Conservation (phyloP, 352 stramenopile species). For the Globisporangium acanthophoron region DNA sequence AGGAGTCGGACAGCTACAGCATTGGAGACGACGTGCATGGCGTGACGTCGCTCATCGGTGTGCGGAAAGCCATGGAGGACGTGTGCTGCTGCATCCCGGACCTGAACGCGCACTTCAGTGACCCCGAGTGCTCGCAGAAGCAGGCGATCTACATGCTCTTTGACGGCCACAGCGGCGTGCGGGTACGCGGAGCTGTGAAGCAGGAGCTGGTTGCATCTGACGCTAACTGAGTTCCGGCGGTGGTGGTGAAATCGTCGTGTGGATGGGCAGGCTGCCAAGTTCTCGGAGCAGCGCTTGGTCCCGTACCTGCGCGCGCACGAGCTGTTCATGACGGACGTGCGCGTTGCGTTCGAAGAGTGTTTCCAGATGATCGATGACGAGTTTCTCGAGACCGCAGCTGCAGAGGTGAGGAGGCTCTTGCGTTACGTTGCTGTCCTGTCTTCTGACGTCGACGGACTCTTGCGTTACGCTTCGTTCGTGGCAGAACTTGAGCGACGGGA, state of each 20-base stretch:
- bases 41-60: conserved; percentile 75
- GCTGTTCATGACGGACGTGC: conserved; percentile 53
- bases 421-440: background rate
- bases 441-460: background rate
- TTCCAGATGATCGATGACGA: conserved; percentile 75
- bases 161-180: conserved; percentile 77
- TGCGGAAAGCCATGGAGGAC: conserved; percentile 74
- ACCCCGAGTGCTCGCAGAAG: conserved; percentile 32
- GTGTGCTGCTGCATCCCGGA: conserved; percentile 80
- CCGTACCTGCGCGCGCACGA: conserved; percentile 68
- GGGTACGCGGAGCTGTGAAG: conserved; percentile 28
- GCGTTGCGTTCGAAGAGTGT: conserved; percentile 61
- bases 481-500: conserved; percentile 65
- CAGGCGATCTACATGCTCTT: conserved; percentile 82
- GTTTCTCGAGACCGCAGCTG: conserved; percentile 58
- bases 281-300: conserved; percentile 64
- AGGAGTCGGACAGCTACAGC: conserved; percentile 67
- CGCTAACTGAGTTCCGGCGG: background rate
- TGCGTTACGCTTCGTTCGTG: background rate
- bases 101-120: conserved; percentile 44
- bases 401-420: conserved; percentile 30
- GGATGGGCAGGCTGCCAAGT: conserved; percentile 54
- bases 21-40: conserved; percentile 62
- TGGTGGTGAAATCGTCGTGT: background rate
- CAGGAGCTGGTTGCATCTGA: background rate